A percentile compares a stretch with the other conserved stretches of the same genome.
These are phyloP conservation scores for Talaromyces rugulosus DNA, from an alignment of 2,329 filamentous ascomycete species.

Conservation along the genomic window DNA sequence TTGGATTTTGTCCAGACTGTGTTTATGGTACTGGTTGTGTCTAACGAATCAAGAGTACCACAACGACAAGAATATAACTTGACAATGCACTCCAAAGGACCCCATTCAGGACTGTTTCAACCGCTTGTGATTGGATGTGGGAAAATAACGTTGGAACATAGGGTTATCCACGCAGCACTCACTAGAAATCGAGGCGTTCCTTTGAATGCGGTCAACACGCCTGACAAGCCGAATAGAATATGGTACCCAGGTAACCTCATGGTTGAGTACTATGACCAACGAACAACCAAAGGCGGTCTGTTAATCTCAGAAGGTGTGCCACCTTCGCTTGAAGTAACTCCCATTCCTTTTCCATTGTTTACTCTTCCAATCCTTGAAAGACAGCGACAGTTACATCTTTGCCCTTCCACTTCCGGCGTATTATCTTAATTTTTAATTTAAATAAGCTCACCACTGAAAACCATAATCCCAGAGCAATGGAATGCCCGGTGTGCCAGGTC, in stretches of 20 bases:
- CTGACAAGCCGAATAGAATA: slow-evolving; percentile 46
- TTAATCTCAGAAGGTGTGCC: slow-evolving; percentile 36
- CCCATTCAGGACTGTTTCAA: slow-evolving; percentile 36
- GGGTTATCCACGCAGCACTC: slow-evolving; percentile 50
- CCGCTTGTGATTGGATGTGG: slow-evolving; percentile 45
- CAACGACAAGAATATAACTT: background rate
- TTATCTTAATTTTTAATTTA: too few species aligned
- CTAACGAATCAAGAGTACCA: background rate
- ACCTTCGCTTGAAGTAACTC: slow-evolving; percentile 34
- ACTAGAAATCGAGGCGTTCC: slow-evolving; percentile 53
- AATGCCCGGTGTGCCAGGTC: slow-evolving; percentile 33
- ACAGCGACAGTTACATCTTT: too few species aligned
- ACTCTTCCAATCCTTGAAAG: background rate
- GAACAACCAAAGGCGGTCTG: slow-evolving; percentile 32
- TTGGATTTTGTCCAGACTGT: too few species aligned
- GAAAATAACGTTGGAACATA: slow-evolving; percentile 47
- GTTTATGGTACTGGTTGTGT: too few species aligned
- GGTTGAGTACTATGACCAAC: slow-evolving; percentile 38
- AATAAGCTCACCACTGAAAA: background rate
- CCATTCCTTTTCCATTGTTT: background rate
- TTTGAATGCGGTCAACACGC: slow-evolving; percentile 36
- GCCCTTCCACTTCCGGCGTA: too few species aligned
- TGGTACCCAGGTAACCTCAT: slow-evolving; percentile 46
- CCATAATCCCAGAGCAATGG: slow-evolving; percentile 30
- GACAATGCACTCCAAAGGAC: background rate